Percentiles rank a stretch among this genome's conserved stretches.
Evolutionary conservation across 768 basidiomycete genomes (phyloP).

Genomic region (Lentinula guzmanii): DNA sequence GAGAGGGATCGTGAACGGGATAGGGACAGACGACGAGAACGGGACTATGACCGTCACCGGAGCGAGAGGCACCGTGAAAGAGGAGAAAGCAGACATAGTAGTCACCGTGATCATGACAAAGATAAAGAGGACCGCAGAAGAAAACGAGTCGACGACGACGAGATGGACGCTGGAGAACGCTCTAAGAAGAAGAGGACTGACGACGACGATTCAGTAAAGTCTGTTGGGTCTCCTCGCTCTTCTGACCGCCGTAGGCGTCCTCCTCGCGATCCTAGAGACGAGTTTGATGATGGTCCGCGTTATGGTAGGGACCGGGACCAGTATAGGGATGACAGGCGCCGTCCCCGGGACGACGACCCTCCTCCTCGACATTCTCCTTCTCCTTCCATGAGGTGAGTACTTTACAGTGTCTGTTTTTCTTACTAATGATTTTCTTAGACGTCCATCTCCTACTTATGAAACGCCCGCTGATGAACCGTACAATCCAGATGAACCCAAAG

Average conservation of each 20-base stretch:
- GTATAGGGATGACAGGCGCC: conserved; percentile 32
- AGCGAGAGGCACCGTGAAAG: conserved; percentile 44
- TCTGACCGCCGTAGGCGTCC: conserved; percentile 43
- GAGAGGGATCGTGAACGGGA: conserved; percentile 46
- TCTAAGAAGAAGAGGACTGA: conserved; percentile 62
- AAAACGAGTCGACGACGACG: conserved; percentile 60
- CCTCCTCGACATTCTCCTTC: conserved; percentile 30
- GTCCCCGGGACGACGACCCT: conserved; percentile 35
- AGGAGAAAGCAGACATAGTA: conserved; percentile 46
- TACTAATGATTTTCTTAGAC: conserved; percentile 32
- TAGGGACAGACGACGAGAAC: conserved; percentile 28
- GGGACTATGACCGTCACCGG: conserved; percentile 33
- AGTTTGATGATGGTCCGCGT: conserved; percentile 51
- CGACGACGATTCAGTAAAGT: conserved; percentile 29
- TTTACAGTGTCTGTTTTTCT: background rate
- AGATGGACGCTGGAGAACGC: conserved; percentile 40
- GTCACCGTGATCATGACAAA: conserved; percentile 46
- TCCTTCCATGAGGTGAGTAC: conserved; percentile 42
- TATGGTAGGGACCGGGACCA: conserved; percentile 35
- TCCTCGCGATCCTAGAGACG: conserved; percentile 50
- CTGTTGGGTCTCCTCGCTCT: conserved; percentile 15
- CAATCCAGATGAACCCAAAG: conserved; percentile 84
- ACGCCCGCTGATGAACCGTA: conserved; percentile 59
- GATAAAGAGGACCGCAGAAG: conserved; percentile 56
- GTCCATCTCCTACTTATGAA: conserved; percentile 69